Evolutionary conservation across 352 stramenopile genomes (phyloP).

Genomic region (Phytophthora megakarya): DNA sequence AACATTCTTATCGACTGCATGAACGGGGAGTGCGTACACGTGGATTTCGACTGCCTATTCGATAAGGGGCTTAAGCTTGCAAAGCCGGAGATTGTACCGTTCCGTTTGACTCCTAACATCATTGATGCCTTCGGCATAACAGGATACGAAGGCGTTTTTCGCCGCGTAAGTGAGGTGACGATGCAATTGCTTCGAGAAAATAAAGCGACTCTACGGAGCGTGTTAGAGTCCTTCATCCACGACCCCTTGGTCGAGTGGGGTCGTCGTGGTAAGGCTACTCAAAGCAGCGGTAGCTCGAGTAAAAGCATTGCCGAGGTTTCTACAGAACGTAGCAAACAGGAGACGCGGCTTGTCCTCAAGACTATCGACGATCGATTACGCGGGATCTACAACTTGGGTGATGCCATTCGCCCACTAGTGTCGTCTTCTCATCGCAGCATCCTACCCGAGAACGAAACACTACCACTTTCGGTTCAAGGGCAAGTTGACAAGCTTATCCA

Average conservation of each 20-base stretch:
- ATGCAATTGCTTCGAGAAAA: slow-evolving; percentile 95
- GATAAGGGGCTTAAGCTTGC: slow-evolving; percentile 98
- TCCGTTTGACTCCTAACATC: slow-evolving; percentile 99
- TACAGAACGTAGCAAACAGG: slow-evolving; percentile 82
- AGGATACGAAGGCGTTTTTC: slow-evolving; percentile 96
- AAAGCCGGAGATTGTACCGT: slow-evolving; percentile 98
- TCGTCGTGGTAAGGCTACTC: slow-evolving; percentile 69
- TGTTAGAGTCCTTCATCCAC: slow-evolving; percentile 99
- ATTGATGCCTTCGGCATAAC: slow-evolving; percentile 99
- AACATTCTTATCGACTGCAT: slow-evolving; percentile 99
- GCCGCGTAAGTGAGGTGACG: slow-evolving; percentile 91
- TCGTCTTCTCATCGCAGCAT: slow-evolving; percentile 69
- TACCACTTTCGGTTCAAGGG: slow-evolving; percentile 93
- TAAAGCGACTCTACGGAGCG: slow-evolving; percentile 96
- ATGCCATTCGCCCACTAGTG: slow-evolving; percentile 74
- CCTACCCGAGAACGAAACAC: slow-evolving; percentile 77
- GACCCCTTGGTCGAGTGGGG: slow-evolving; percentile 96
- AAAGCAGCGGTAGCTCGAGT: slow-evolving; percentile 40
- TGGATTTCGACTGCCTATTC: slow-evolving; percentile 99
- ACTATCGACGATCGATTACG: slow-evolving; percentile 92
- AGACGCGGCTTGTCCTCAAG: slow-evolving; percentile 87
- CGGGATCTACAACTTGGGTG: slow-evolving; percentile 92
- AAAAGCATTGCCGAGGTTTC: slow-evolving; percentile 50
- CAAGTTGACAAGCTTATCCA: slow-evolving; percentile 95
- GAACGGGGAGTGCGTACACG: slow-evolving; percentile 98